A percentile compares a stretch with the other conserved stretches of the same genome.
Conservation (phyloP, 1,284 basidiomycete genomes). For the Porogramme epimiltina region DNA sequence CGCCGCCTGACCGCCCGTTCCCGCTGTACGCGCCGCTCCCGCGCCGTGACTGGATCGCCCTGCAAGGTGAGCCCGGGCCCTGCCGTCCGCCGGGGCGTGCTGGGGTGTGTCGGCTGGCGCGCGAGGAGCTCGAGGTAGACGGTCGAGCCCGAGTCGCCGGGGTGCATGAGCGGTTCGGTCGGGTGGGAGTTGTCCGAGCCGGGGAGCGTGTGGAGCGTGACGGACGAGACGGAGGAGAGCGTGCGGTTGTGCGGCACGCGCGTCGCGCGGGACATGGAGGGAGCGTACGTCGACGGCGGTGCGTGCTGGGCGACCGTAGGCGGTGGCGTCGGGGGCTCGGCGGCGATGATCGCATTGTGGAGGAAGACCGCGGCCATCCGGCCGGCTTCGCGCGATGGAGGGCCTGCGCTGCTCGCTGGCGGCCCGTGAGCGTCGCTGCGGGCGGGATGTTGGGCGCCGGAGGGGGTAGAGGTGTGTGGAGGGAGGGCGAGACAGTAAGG, state of each 20-base stretch:
- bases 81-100: slow-evolving; percentile 30
- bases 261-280: slow-evolving; percentile 1
- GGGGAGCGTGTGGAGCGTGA: slow-evolving; percentile 46
- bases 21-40: slow-evolving; percentile 42
- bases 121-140: slow-evolving; percentile 51
- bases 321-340: slow-evolving; percentile 36
- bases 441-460: background rate
- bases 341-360: slow-evolving; percentile 53
- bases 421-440: background rate
- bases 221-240: slow-evolving; percentile 49
- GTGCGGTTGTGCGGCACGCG: slow-evolving; percentile 32
- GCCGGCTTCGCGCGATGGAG: background rate
- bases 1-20: slow-evolving; percentile 40
- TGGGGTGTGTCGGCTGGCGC: slow-evolving; percentile 45
- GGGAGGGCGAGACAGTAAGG: background rate
- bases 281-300: background rate
- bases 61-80: slow-evolving; percentile 37
- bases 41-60: slow-evolving; percentile 39
- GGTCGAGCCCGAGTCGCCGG: slow-evolving; percentile 35
- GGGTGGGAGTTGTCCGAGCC: slow-evolving; percentile 52
- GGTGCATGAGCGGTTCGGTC: slow-evolving; percentile 48
- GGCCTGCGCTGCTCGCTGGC: background rate
- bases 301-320: slow-evolving; percentile 13
- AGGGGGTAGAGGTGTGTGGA: background rate
- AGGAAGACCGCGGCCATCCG: slow-evolving; percentile 46